phyloP scores from a whole-genome alignment of 306 rosid genomes.

The Citrullus mucosospermus region DNA sequence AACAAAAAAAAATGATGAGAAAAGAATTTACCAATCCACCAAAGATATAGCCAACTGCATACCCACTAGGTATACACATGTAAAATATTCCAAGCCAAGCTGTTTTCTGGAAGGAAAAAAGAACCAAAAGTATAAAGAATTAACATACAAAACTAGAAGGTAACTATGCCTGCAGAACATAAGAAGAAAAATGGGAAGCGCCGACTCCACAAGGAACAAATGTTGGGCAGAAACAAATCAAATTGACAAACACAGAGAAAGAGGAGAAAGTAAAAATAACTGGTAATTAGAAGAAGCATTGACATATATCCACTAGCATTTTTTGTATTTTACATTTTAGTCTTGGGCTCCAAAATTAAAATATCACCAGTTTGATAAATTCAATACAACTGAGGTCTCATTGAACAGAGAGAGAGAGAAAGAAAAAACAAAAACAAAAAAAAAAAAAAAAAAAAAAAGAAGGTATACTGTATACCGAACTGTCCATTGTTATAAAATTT shows the following conservation, averaged over 20 bases:
- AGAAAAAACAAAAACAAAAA: too few relatives aligned
- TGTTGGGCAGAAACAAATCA: not conserved
- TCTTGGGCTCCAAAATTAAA: not conserved
- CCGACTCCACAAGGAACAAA: not conserved
- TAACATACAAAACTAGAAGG: constrained; percentile 7
- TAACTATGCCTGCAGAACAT: not conserved
- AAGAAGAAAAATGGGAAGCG: not conserved
- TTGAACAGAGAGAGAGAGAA: too few relatives aligned
- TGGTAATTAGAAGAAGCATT: not conserved
- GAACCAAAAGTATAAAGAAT: constrained; percentile 1
- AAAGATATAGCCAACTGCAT: constrained; percentile 83
- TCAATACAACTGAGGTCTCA: too few relatives aligned
- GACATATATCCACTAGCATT: not conserved
- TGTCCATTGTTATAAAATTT: not conserved
- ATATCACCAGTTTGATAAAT: not conserved
- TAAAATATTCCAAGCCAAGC: constrained; percentile 90
- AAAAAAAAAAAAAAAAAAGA: too few relatives aligned
- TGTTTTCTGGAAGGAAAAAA: constrained; percentile 45
- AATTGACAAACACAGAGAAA: not conserved
- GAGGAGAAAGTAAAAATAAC: not conserved
- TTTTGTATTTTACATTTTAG: not conserved
- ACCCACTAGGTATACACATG: constrained; percentile 96
- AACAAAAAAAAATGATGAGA: not conserved
- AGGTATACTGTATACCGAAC: not conserved
- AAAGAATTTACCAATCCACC: constrained; percentile 74